A percentile compares a stretch with the other conserved stretches of the same genome.
These are phyloP conservation scores for Yarrowia galli DNA, from an alignment of 1,139 yeast genomes.

Conservation along the genomic window DNA sequence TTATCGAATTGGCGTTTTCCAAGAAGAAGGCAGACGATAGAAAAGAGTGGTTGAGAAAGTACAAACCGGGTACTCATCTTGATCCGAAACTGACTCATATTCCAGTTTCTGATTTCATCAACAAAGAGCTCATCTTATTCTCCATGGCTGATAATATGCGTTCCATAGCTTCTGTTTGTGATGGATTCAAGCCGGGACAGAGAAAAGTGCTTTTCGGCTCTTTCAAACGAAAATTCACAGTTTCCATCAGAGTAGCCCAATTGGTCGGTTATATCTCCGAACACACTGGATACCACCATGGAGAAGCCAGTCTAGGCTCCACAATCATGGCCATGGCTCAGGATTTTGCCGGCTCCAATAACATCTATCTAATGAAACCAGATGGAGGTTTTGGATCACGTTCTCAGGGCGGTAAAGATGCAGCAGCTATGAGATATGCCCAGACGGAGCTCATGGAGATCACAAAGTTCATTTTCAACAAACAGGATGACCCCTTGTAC, in stretches of 20 bases:
- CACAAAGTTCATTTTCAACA: constrained; percentile 77
- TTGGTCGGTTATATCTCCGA: constrained; percentile 90
- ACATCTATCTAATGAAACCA: constrained; percentile 82
- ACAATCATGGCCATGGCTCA: constrained; percentile 95
- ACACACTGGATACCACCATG: constrained; percentile 95
- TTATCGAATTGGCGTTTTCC: constrained; percentile 91
- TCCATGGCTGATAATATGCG: constrained; percentile 97
- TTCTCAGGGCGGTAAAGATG: constrained; percentile 97
- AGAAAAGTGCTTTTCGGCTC: constrained; percentile 91
- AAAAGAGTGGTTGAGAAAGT: constrained; percentile 93
- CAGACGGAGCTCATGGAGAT: constrained; percentile 82
- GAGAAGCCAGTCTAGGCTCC: constrained; percentile 85
- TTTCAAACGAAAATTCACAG: constrained; percentile 76
- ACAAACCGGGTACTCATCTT: constrained; percentile 88
- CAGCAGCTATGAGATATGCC: constrained; percentile 98
- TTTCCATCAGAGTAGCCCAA: constrained; percentile 89
- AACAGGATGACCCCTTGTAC: constrained; percentile 80
- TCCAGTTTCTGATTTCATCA: constrained; percentile 93
- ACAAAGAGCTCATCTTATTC: constrained; percentile 91
- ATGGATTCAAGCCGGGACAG: constrained; percentile 98
- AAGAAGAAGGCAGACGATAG: constrained; percentile 97
- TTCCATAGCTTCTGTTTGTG: constrained; percentile 92
- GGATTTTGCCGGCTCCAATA: constrained; percentile 92
- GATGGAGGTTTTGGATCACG: constrained; percentile 98
- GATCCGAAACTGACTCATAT: constrained; percentile 81